Conservation (phyloP, 495 filamentous ascomycete genomes). For the Aspergillus wentii region DNA sequence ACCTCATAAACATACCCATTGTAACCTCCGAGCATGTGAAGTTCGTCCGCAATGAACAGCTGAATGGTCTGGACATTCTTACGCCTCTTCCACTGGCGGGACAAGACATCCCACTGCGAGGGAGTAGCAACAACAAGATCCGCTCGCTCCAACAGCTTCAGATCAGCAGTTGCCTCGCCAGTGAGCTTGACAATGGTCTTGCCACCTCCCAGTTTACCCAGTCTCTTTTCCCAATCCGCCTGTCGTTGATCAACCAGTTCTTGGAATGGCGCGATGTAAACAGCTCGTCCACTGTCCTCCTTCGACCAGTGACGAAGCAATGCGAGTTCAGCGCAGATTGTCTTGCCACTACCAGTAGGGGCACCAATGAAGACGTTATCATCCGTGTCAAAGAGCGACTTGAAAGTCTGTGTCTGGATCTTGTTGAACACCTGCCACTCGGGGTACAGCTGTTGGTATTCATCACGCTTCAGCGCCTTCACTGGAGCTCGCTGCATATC, state of each 20-base stretch:
- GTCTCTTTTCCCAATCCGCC: slow-evolving; percentile 77
- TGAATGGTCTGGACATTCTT: slow-evolving; percentile 91
- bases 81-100: slow-evolving; percentile 89
- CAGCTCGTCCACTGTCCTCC: slow-evolving; percentile 67
- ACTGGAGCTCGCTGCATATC: slow-evolving; percentile 90
- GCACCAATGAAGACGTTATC: slow-evolving; percentile 91
- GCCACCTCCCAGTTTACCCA: slow-evolving; percentile 68
- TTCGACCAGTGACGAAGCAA: slow-evolving; percentile 80
- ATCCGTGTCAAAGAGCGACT: slow-evolving; percentile 81
- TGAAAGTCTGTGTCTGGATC: slow-evolving; percentile 95
- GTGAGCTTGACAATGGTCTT: slow-evolving; percentile 93
- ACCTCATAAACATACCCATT: slow-evolving; percentile 91
- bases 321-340: slow-evolving; percentile 92
- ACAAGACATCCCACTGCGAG: slow-evolving; percentile 91
- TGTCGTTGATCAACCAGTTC: slow-evolving; percentile 79
- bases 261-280: slow-evolving; percentile 95
- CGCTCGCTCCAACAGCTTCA: slow-evolving; percentile 81
- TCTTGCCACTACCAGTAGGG: slow-evolving; percentile 92
- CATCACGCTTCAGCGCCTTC: slow-evolving; percentile 77
- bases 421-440: slow-evolving; percentile 92
- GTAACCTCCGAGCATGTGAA: slow-evolving; percentile 92
- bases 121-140: slow-evolving; percentile 94
- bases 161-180: slow-evolving; percentile 86
- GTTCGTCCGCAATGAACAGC: slow-evolving; percentile 92
- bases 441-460: slow-evolving; percentile 77